Evolutionary conservation across 345 rosid genomes (phyloP).

Genomic region (Ricinus communis): DNA sequence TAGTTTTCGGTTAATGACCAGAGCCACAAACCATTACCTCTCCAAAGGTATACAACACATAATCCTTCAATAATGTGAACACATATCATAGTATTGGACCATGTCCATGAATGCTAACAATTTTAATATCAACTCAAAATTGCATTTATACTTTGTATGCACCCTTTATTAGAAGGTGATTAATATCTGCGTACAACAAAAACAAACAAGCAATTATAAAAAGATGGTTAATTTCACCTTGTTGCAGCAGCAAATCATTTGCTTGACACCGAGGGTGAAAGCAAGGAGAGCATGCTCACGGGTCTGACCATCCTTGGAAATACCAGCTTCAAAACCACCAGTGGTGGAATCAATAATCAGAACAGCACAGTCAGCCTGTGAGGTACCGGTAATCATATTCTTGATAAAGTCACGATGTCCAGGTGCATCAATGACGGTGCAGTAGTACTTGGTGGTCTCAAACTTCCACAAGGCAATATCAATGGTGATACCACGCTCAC

Average conservation of each 20-base stretch:
- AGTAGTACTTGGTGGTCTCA: slow-evolving; percentile 75
- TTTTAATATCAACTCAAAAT: no score
- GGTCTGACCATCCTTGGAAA: slow-evolving; percentile 86
- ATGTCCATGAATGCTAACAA: no score
- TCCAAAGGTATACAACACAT: no score
- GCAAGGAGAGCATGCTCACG: slow-evolving; percentile 88
- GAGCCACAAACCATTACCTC: no score
- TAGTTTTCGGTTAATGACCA: no score
- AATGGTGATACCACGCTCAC: slow-evolving; percentile 81
- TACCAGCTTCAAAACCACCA: slow-evolving; percentile 83
- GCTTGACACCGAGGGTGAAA: slow-evolving; percentile 87
- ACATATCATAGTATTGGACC: no score
- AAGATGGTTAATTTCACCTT: no score
- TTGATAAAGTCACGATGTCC: slow-evolving; percentile 83
- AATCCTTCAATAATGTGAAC: no score
- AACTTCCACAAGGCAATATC: slow-evolving; percentile 79
- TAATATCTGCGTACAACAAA: no score
- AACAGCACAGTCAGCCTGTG: slow-evolving; percentile 80
- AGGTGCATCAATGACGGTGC: slow-evolving; percentile 91
- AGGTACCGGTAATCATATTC: slow-evolving; percentile 84
- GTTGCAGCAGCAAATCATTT: slow-evolving; percentile 89
- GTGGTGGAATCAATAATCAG: slow-evolving; percentile 80
- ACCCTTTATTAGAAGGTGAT: no score
- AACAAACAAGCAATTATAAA: no score
- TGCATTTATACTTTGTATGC: no score